Evolutionary conservation across 140 eudicot species (phyloP).

Genomic region (Erigeron philadelphicus): DNA sequence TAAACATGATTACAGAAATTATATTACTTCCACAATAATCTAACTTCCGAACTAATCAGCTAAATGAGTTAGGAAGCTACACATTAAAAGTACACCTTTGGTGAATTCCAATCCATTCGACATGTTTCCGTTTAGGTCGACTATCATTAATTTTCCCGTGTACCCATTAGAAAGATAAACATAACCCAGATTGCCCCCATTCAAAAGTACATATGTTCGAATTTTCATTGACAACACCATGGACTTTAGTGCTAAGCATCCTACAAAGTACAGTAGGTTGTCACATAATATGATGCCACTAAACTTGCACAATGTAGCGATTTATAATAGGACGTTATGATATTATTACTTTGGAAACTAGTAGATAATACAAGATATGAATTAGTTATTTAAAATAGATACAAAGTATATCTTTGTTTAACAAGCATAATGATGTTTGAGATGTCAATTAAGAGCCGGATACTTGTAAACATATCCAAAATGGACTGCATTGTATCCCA

Average conservation of each 20-base stretch:
- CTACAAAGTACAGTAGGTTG: not conserved
- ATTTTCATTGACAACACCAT: not conserved
- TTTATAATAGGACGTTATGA: not conserved
- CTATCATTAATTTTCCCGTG: too few species aligned
- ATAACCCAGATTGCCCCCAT: not conserved
- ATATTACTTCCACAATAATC: not conserved
- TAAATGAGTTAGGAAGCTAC: not conserved
- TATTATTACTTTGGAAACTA: not conserved
- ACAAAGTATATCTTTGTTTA: not conserved
- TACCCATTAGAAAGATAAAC: not conserved
- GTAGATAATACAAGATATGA: not conserved
- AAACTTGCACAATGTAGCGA: not conserved
- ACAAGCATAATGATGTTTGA: not conserved
- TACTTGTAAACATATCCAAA: not conserved
- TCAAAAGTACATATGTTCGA: not conserved
- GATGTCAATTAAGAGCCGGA: not conserved
- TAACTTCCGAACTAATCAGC: not conserved
- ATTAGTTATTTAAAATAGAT: slow-evolving; percentile 7
- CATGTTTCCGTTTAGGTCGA: too few species aligned
- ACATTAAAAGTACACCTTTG: slow-evolving; percentile 5
- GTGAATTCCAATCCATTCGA: too few species aligned
- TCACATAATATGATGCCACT: slow-evolving; percentile 13
- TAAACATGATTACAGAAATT: slow-evolving; percentile 1
- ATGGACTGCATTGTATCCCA: not conserved
- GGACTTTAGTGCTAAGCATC: not conserved